A percentile compares a stretch with the other conserved stretches of the same genome.
phyloP scores from a whole-genome alignment of 192 early-diverging fungal genomes.

The Coemansia sp. region DNA sequence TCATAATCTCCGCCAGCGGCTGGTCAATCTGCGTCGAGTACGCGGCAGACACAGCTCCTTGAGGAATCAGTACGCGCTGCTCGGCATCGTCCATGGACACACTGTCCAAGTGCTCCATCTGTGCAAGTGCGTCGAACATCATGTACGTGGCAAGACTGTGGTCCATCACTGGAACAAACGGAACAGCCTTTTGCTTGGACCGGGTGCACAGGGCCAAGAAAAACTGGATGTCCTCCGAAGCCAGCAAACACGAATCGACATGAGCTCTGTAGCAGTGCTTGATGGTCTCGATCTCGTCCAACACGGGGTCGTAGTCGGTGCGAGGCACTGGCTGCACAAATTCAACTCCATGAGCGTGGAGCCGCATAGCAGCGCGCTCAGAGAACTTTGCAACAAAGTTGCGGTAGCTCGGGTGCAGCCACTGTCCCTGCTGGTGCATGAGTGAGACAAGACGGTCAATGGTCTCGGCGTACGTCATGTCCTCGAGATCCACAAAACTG shows the following conservation, averaged over 20 bases:
- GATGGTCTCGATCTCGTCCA: slow-evolving; percentile 74
- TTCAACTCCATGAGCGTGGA: slow-evolving; percentile 71
- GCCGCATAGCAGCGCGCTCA: slow-evolving; percentile 67
- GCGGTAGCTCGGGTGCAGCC: slow-evolving; percentile 78
- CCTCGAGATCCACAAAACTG: slow-evolving; percentile 72
- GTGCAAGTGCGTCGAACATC: slow-evolving; percentile 89
- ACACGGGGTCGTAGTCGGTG: slow-evolving; percentile 14
- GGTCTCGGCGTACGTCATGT: slow-evolving; percentile 92
- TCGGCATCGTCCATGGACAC: slow-evolving; percentile 59
- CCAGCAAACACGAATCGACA: slow-evolving; percentile 16
- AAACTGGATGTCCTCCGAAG: slow-evolving; percentile 35
- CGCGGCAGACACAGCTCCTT: slow-evolving; percentile 80
- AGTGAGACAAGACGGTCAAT: slow-evolving; percentile 78
- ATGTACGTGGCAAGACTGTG: slow-evolving; percentile 90
- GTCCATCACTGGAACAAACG: slow-evolving; percentile 89
- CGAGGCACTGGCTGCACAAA: slow-evolving; percentile 5
- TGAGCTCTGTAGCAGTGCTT: slow-evolving; percentile 53
- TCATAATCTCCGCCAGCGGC: slow-evolving; percentile 85
- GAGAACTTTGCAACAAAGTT: slow-evolving; percentile 76
- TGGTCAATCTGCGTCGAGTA: slow-evolving; percentile 72
- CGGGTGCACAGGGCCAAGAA: slow-evolving; percentile 45
- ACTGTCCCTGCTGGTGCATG: slow-evolving; percentile 71
- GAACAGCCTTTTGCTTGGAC: slow-evolving; percentile 75
- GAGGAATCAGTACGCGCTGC: slow-evolving; percentile 81
- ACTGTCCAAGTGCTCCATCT: slow-evolving; percentile 80